Base-by-base conservation (phyloP, 495 filamentous ascomycete species). In the Lichenothelia convexa region DNA sequence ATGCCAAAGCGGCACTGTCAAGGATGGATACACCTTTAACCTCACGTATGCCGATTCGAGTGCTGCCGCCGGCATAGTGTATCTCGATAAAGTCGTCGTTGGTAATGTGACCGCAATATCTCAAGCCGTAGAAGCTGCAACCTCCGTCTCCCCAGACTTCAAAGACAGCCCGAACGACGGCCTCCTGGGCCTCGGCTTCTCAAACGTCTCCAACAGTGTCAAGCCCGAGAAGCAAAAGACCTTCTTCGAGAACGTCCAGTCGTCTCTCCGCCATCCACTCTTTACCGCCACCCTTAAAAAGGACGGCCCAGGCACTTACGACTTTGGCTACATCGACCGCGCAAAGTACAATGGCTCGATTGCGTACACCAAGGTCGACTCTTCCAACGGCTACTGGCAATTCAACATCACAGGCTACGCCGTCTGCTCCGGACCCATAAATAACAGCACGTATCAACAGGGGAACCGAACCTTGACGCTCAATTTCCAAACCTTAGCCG, bases 31-130 rank as follows among this genome's bases (percentile, higher is more conserved):
- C 56, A 15, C 85, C 78, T 78, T 42, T 51, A 6, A 83, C 21
- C 80, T 85, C 49, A 49, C 53, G 2, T 87, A 86, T 52, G 78
- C 78, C 36, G 81, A 89, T 46, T 64, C 68, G 30, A 78, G 70
- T 47, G 61, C 56, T 32, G 75, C 75, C 18, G 60, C 57, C 45
- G 78, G 78, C 30, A 61, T 62, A 27, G 78, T 87, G 42, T 82
- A 77, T 31, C 59, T 60, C 24, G 80, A 85, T 48, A 70, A 55
- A 7, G 80, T 85, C 40, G 66, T 54, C 3, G 60, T 87, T 21
- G 80, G 78, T 38, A 62, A 61, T 15, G 58, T 81, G 36, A 68
- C 63, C 13, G 69, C 75, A 13, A 50, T 57, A 3, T 50, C 49
- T 9, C 80, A 85, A 54, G 77, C 75, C 30, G 73, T 87, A 29